Evolutionary conservation across 768 basidiomycete species (phyloP).

Genomic region (Rhodocollybia butyracea): DNA sequence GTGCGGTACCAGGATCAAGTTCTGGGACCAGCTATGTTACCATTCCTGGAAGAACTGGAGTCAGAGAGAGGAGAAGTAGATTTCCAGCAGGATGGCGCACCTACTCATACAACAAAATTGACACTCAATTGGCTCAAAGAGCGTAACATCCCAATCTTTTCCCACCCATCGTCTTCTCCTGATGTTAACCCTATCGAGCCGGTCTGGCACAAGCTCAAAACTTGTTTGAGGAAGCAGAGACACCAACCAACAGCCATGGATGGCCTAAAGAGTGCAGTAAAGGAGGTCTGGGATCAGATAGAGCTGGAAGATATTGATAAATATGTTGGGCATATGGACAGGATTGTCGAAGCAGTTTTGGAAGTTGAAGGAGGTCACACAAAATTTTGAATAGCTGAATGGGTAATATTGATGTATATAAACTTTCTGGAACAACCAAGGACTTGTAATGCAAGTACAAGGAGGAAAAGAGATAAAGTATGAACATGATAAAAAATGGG

Average conservation of each 20-base stretch:
- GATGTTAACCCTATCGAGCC: slow-evolving; percentile 31
- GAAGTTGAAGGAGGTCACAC: slow-evolving; percentile 18
- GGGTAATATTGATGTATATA: background rate
- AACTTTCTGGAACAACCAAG: too few relatives aligned
- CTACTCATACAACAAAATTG: slow-evolving; percentile 4
- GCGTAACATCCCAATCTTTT: slow-evolving; percentile 4
- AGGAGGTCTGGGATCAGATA: slow-evolving; percentile 19
- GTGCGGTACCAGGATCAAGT: slow-evolving; percentile 10
- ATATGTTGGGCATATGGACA: slow-evolving; percentile 18
- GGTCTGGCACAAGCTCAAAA: slow-evolving; percentile 29
- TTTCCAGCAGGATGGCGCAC: slow-evolving; percentile 13
- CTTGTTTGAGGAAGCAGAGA: slow-evolving; percentile 11
- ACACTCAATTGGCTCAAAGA: slow-evolving; percentile 4
- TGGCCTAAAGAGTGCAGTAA: slow-evolving; percentile 15
- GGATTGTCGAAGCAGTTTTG: slow-evolving; percentile 18
- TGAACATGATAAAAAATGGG: too few relatives aligned
- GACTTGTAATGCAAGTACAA: too few relatives aligned
- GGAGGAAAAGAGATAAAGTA: too few relatives aligned
- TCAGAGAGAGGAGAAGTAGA: background rate
- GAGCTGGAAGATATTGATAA: slow-evolving; percentile 16
- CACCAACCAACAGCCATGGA: slow-evolving; percentile 16
- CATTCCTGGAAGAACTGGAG: background rate
- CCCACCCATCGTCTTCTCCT: slow-evolving; percentile 28
- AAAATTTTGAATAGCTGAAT: slow-evolving; percentile 10
- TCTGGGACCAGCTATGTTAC: slow-evolving; percentile 4